Evolutionary conservation across 345 rosid genomes (phyloP).

Genomic region (Murraya koenigii): DNA sequence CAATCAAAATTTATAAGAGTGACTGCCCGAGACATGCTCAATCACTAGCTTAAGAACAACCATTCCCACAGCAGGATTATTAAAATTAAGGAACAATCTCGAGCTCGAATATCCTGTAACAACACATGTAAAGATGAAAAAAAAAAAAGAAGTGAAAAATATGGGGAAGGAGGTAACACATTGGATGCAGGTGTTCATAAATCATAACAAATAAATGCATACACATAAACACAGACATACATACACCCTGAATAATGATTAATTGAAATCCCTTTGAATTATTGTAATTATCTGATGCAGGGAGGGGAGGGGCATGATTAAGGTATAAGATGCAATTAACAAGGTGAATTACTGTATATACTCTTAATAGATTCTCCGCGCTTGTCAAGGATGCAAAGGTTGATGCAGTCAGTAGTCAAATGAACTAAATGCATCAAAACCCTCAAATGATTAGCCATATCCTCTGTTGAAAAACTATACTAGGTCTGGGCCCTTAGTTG

Average conservation of each 20-base stretch:
- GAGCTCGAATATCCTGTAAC: conserved; percentile 41
- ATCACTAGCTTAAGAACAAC: conserved; percentile 37
- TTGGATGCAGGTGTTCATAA: background rate
- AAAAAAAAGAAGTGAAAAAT: background rate
- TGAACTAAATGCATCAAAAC: background rate
- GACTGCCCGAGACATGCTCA: conserved; percentile 13
- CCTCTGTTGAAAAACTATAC: background rate
- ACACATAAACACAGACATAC: background rate
- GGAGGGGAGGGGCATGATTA: background rate
- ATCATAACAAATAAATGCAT: background rate
- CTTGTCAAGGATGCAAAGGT: background rate
- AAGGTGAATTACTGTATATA: background rate
- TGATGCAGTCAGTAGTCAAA: background rate
- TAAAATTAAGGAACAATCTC: conserved; percentile 19
- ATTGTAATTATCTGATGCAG: background rate
- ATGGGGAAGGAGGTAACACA: background rate
- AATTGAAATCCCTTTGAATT: background rate
- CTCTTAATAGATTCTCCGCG: background rate
- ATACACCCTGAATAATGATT: background rate
- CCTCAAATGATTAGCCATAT: background rate
- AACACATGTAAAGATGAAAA: conserved; percentile 1
- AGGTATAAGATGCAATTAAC: background rate
- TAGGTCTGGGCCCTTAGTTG: background rate
- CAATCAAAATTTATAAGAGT: conserved; percentile 5
- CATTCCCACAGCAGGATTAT: conserved; percentile 27